Conservation (phyloP, 179 eudicot species). For the Patellifolia procumbens region DNA sequence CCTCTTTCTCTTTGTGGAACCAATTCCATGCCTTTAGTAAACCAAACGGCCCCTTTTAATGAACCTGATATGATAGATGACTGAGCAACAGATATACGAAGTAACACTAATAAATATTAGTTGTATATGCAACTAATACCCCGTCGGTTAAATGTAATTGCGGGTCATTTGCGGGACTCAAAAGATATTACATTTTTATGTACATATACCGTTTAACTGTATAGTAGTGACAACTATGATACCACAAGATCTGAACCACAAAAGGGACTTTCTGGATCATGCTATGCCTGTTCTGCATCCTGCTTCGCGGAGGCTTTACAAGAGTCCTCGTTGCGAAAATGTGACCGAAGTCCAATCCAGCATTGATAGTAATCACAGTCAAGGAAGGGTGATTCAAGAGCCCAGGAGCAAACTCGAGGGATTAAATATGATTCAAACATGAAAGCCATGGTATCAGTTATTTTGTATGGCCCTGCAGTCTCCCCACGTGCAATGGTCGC, state of each 20-base stretch:
- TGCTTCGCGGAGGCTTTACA: background rate
- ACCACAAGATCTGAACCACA: slow-evolving; percentile 4
- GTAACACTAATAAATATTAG: no score
- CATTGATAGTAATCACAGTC: slow-evolving; percentile 89
- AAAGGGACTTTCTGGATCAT: background rate
- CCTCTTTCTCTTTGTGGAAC: no score
- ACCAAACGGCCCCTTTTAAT: no score
- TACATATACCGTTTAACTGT: background rate
- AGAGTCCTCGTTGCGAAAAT: slow-evolving; percentile 37
- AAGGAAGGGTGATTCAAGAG: slow-evolving; percentile 70
- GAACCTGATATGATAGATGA: no score
- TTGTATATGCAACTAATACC: no score
- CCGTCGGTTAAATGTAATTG: no score
- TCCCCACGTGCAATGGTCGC: slow-evolving; percentile 69
- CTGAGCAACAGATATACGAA: no score
- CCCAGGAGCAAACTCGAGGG: slow-evolving; percentile 91
- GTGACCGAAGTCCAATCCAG: slow-evolving; percentile 89
- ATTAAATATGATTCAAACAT: slow-evolving; percentile 96
- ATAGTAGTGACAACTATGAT: background rate
- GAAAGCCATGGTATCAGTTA: slow-evolving; percentile 82
- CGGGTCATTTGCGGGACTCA: background rate
- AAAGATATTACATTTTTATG: background rate
- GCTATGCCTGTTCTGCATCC: slow-evolving; percentile 2
- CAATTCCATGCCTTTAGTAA: no score
- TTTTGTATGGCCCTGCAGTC: slow-evolving; percentile 65